A percentile compares a stretch with the other conserved stretches of the same genome.
phyloP scores from a whole-genome alignment of 345 rosid species.

The Lepidium africanum region DNA sequence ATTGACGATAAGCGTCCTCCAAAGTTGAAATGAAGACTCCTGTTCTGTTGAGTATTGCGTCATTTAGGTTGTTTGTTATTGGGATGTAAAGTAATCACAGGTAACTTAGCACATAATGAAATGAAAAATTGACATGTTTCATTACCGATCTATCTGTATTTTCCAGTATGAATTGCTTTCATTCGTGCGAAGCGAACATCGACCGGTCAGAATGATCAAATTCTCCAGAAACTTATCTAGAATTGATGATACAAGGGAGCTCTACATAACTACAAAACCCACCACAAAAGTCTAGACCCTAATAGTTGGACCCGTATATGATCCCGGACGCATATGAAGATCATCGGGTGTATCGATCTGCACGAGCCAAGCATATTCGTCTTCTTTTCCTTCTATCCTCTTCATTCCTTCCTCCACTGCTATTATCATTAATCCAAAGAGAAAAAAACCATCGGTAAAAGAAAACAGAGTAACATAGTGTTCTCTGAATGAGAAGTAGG shows the following conservation, averaged over 20 bases:
- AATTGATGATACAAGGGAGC: conserved; percentile 14
- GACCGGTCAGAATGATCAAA: neutral
- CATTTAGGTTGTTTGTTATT: neutral
- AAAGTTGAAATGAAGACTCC: neutral
- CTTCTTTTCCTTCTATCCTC: conserved; percentile 41
- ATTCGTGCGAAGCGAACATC: neutral
- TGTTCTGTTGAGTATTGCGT: neutral
- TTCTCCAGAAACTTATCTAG: neutral
- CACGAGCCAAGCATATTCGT: conserved; percentile 79
- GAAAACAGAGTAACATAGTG: neutral
- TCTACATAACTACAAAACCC: conserved; percentile 8
- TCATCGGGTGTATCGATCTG: conserved; percentile 64
- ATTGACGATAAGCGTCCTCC: neutral
- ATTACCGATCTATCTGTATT: neutral
- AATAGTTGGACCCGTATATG: conserved; percentile 61
- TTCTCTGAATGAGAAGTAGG: neutral
- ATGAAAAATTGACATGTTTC: neutral
- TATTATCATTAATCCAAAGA: neutral
- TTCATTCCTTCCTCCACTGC: conserved; percentile 40
- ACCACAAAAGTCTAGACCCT: conserved; percentile 27
- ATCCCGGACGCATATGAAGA: conserved; percentile 70
- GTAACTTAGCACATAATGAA: neutral
- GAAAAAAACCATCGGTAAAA: neutral
- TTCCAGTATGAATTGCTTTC: neutral
- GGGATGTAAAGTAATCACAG: neutral